Evolutionary conservation across 345 rosid species (phyloP).

Genomic region (Eucalyptus marginata): DNA sequence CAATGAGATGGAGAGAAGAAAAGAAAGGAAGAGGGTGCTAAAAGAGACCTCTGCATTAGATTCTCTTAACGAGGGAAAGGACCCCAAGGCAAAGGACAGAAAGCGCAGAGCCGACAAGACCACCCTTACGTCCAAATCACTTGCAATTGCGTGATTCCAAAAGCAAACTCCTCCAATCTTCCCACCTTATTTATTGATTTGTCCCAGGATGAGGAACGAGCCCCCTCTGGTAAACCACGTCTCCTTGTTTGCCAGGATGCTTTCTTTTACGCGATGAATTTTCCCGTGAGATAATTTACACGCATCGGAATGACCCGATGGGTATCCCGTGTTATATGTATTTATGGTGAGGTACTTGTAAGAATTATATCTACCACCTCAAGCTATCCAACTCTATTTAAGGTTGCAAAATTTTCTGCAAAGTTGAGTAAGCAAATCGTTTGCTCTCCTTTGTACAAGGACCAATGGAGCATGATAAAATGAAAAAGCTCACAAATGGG

Average conservation of each 20-base stretch:
- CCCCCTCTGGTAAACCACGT: background rate
- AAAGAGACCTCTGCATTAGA: background rate
- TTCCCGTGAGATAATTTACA: background rate
- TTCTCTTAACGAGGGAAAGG: background rate
- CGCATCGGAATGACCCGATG: background rate
- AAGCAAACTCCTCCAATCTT: background rate
- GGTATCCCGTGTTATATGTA: background rate
- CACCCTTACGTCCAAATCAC: background rate
- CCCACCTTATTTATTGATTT: background rate
- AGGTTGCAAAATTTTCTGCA: background rate
- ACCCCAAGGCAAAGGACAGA: background rate
- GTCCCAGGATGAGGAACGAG: background rate
- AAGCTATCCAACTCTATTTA: background rate
- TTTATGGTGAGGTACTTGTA: background rate
- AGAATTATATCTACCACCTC: background rate
- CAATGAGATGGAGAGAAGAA: background rate
- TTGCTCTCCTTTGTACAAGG: background rate
- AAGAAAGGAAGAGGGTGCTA: background rate
- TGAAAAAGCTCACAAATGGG: background rate
- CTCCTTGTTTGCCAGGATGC: background rate
- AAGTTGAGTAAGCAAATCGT: rapidly evolving
- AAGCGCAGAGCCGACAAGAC: background rate
- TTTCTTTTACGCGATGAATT: background rate
- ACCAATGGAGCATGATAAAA: background rate
- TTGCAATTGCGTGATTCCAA: background rate